Evolutionary conservation across 805 yeast species (phyloP).

Genomic region (Candida schatavii): DNA sequence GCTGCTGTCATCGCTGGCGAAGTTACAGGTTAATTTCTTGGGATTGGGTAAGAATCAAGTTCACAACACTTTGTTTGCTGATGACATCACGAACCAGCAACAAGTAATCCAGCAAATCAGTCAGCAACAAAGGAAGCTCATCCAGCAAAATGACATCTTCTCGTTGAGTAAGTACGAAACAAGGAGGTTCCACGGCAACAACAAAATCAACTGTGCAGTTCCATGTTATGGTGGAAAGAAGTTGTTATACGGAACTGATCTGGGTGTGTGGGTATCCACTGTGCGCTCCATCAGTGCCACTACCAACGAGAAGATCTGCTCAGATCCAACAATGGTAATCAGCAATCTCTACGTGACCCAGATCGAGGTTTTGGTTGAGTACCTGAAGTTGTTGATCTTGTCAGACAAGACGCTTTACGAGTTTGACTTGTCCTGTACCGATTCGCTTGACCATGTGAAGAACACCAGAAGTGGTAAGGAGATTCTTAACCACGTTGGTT

Average conservation of each 20-base stretch:
- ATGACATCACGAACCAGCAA: conserved; percentile 62
- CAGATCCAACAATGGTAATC: conserved; percentile 74
- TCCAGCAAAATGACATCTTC: conserved; percentile 74
- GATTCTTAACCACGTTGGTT: conserved; percentile 80
- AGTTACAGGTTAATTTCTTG: conserved; percentile 49
- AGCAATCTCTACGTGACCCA: conserved; percentile 78
- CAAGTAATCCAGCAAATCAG: conserved; percentile 77
- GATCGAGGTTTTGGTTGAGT: conserved; percentile 88
- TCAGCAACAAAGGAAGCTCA: conserved; percentile 71
- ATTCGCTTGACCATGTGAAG: conserved; percentile 45
- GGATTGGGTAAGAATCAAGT: conserved; percentile 56
- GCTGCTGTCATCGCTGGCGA: conserved; percentile 26
- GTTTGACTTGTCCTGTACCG: conserved; percentile 59
- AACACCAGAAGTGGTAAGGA: conserved; percentile 69
- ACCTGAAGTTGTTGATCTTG: conserved; percentile 74
- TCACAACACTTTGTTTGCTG: conserved; percentile 51
- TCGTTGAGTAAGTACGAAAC: conserved; percentile 73
- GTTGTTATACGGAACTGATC: conserved; percentile 84
- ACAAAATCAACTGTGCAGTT: conserved; percentile 85
- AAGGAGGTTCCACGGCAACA: conserved; percentile 66
- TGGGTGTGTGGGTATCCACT: conserved; percentile 84
- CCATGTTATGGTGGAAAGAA: conserved; percentile 95
- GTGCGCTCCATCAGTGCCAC: conserved; percentile 52
- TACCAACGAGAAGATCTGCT: conserved; percentile 49
- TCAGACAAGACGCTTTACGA: conserved; percentile 80